Evolutionary conservation across 2,329 filamentous ascomycete genomes (phyloP).

Genomic region (Lachnellula subtilissima): DNA sequence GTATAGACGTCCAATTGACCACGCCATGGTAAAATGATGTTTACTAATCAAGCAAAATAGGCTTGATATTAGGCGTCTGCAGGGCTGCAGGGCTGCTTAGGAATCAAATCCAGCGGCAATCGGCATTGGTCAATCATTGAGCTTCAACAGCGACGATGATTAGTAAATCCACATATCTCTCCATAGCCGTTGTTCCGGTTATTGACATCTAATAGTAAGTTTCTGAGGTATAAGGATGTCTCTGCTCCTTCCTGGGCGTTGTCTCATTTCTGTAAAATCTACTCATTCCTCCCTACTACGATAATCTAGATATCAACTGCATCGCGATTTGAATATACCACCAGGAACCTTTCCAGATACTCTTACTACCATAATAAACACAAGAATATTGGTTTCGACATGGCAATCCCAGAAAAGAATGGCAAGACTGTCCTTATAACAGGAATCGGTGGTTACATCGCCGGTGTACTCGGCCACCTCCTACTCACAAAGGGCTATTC

Average conservation of each 20-base stretch:
- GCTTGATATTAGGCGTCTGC: no score
- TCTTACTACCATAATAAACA: no score
- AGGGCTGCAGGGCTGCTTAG: no score
- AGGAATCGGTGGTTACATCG: constrained; percentile 33
- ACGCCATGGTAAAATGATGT: no score
- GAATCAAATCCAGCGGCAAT: no score
- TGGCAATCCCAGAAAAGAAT: constrained; percentile 24
- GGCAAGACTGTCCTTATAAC: constrained; percentile 30
- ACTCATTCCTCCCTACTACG: not conserved
- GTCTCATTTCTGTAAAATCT: not conserved
- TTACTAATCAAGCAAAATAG: no score
- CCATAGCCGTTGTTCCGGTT: not conserved
- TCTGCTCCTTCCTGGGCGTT: not conserved
- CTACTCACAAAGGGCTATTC: constrained; percentile 29
- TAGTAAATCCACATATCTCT: not conserved
- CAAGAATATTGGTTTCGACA: not conserved
- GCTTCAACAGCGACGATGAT: not conserved
- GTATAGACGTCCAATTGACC: no score
- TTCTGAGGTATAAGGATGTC: not conserved
- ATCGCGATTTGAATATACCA: not conserved
- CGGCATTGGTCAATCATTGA: no score
- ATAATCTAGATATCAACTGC: not conserved
- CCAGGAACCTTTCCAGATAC: no score
- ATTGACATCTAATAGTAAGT: no score
- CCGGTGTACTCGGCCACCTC: constrained; percentile 24